Percentiles rank a stretch among this genome's conserved stretches.
Conservation (phyloP, 768 basidiomycete species). For the Floccularia luteovirens region DNA sequence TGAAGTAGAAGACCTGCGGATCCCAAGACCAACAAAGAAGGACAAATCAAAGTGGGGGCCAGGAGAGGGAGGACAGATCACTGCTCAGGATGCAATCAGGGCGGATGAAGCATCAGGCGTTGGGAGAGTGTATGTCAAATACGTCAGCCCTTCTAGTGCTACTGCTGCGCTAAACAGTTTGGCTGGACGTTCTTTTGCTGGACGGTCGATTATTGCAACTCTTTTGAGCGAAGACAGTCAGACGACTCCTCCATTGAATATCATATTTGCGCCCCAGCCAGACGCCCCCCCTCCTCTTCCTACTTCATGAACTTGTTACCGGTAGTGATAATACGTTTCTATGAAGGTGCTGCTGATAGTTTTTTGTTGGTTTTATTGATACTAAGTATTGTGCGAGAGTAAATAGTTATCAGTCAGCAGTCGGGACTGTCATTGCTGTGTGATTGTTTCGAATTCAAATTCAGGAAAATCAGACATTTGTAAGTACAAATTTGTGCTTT, state of each 20-base stretch:
- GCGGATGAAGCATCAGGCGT: slow-evolving; percentile 89
- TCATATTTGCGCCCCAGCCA: slow-evolving; percentile 82
- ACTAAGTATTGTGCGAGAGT: too few relatives aligned
- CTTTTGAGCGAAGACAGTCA: slow-evolving; percentile 77
- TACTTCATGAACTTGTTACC: slow-evolving; percentile 16
- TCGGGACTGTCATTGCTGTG: too few relatives aligned
- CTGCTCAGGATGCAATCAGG: slow-evolving; percentile 59
- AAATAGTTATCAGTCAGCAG: too few relatives aligned
- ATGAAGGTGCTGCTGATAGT: too few relatives aligned
- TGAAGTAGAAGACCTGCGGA: slow-evolving; percentile 73
- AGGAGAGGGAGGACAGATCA: slow-evolving; percentile 52
- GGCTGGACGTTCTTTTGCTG: slow-evolving; percentile 85
- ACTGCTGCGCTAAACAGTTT: slow-evolving; percentile 73
- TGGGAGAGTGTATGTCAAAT: slow-evolving; percentile 94
- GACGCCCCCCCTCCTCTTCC: slow-evolving; percentile 78
- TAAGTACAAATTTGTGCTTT: too few relatives aligned
- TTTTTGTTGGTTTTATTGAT: too few relatives aligned
- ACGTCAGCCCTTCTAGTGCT: slow-evolving; percentile 52
- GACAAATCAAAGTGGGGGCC: slow-evolving; percentile 72
- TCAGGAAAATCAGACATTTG: too few relatives aligned
- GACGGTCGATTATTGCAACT: slow-evolving; percentile 82
- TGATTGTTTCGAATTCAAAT: too few relatives aligned
- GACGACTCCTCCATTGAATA: slow-evolving; percentile 72
- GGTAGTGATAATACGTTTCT: slow-evolving; percentile 2
- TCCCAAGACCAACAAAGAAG: slow-evolving; percentile 85